A percentile compares a stretch with the other conserved stretches of the same genome.
These are phyloP conservation scores for Echeveria elegans DNA, from an alignment of 164 flowering plant species.

Conservation along the genomic window DNA sequence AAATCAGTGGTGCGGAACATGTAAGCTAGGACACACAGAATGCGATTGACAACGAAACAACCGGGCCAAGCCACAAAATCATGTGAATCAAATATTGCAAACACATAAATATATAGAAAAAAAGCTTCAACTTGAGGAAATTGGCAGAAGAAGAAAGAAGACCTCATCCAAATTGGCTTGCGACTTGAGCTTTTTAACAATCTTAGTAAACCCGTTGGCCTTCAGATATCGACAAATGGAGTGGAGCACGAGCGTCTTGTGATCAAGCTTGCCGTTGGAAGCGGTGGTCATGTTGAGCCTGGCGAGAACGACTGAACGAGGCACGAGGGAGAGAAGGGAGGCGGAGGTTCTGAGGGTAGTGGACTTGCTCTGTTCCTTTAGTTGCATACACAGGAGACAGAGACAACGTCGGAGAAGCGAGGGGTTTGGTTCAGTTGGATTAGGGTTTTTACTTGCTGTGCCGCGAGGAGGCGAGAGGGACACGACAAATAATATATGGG, in stretches of 20 bases:
- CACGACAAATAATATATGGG: no score
- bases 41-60: no score
- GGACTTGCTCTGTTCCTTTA: neutral
- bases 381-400: neutral
- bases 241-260: neutral
- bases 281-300: neutral
- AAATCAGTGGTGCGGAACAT: neutral
- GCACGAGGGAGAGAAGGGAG: neutral
- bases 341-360: neutral
- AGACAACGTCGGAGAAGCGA: neutral
- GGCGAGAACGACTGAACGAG: conserved; percentile 1
- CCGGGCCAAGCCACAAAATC: no score
- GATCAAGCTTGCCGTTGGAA: neutral
- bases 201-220: neutral
- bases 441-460: neutral
- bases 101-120: no score
- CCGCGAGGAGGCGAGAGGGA: no score
- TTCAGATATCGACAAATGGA: conserved; percentile 1
- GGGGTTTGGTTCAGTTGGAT: neutral
- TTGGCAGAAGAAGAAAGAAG: no score
- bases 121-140: no score
- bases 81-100: no score
- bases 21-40: neutral
- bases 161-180: neutral
- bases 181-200: conserved; percentile 3